phyloP scores from a whole-genome alignment of 2,329 filamentous ascomycete genomes.

The Podosphaera fusca region DNA sequence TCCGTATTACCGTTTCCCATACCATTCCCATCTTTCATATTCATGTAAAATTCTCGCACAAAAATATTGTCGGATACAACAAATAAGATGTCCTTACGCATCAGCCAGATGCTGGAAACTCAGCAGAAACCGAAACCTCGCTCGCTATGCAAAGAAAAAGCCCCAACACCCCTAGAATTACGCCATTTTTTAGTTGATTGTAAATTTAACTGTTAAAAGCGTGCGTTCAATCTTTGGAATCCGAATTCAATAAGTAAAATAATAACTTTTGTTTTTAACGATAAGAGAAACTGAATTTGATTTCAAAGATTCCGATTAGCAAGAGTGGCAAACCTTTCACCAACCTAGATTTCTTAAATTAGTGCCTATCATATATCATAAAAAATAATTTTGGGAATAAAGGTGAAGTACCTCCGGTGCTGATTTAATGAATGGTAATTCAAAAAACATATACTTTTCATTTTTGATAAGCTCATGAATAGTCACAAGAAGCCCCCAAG shows the following conservation, averaged over 20 bases:
- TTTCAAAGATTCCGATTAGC: slow-evolving; percentile 8
- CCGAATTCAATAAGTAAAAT: background rate
- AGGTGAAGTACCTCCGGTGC: slow-evolving; percentile 48
- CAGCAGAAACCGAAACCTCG: slow-evolving; percentile 14
- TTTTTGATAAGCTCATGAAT: slow-evolving; percentile 82
- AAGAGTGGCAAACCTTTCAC: slow-evolving; percentile 14
- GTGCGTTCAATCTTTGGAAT: slow-evolving; percentile 1
- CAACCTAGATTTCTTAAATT: slow-evolving; percentile 8
- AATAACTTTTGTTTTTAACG: background rate
- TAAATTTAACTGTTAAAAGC: slow-evolving; percentile 15
- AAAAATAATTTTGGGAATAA: background rate
- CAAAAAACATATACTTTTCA: slow-evolving; percentile 75
- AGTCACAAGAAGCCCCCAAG: slow-evolving; percentile 82
- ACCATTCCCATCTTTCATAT: slow-evolving; percentile 7
- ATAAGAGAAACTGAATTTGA: slow-evolving; percentile 1
- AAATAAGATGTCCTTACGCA: slow-evolving; percentile 5
- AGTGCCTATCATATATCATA: background rate
- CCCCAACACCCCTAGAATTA: slow-evolving; percentile 12
- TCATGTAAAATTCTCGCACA: slow-evolving; percentile 8
- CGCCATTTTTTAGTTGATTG: slow-evolving; percentile 14
- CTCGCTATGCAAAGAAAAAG: slow-evolving; percentile 18
- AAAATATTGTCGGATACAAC: slow-evolving; percentile 16
- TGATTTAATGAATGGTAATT: slow-evolving; percentile 74
- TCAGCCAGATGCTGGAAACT: slow-evolving; percentile 9
- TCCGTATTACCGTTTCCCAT: slow-evolving; percentile 4